Conservation (phyloP, 2,329 filamentous ascomycete genomes). For the Alternaria brassicicola region DNA sequence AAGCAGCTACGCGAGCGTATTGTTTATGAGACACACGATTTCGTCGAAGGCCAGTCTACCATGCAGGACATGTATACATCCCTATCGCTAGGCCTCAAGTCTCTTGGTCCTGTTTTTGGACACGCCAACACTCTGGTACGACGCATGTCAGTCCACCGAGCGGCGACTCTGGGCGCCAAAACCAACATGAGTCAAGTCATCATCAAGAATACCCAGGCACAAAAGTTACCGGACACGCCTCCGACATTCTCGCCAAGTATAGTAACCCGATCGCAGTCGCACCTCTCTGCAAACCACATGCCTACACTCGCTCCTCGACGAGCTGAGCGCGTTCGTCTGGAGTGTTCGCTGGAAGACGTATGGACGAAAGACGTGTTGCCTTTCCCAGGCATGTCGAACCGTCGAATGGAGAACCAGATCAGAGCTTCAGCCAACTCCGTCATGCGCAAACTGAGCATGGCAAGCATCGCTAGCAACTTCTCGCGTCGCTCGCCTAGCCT, state of each 20-base stretch:
- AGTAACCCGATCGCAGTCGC: constrained; percentile 79
- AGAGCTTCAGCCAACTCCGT: constrained; percentile 81
- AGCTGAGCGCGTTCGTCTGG: constrained; percentile 77
- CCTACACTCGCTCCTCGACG: constrained; percentile 76
- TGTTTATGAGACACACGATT: constrained; percentile 57
- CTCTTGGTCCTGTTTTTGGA: constrained; percentile 76
- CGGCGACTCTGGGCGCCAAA: constrained; percentile 74
- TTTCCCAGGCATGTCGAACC: constrained; percentile 78
- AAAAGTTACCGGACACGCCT: constrained; percentile 62
- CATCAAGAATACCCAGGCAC: constrained; percentile 80
- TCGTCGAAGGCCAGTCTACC: constrained; percentile 56
- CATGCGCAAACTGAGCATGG: constrained; percentile 85
- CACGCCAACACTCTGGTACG: constrained; percentile 70
- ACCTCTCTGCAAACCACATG: constrained; percentile 70
- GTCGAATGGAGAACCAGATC: constrained; percentile 72
- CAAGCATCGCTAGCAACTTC: constrained; percentile 78
- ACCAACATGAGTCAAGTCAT: constrained; percentile 76
- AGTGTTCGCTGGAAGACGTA: constrained; percentile 74
- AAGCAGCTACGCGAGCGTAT: constrained; percentile 65
- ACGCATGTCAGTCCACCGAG: constrained; percentile 77
- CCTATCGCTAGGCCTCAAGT: constrained; percentile 72
- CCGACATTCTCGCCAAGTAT: constrained; percentile 54
- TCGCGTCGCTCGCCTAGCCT: constrained; percentile 71
- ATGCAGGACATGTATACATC: constrained; percentile 63
- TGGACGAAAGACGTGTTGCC: constrained; percentile 84